Evolutionary conservation across 306 rosid genomes (phyloP).

Genomic region (Abrus precatorius): DNA sequence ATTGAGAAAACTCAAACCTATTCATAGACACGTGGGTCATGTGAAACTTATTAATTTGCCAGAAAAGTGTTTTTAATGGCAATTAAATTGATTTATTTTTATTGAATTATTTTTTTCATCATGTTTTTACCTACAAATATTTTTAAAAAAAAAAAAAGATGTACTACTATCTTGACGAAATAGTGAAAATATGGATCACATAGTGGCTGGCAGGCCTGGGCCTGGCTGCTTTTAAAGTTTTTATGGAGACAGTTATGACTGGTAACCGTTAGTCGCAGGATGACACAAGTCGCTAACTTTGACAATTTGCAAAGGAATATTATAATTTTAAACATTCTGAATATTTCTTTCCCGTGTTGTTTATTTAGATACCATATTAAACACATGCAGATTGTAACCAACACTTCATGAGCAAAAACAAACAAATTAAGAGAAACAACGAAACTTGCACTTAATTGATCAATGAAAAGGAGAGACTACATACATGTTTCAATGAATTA

Average conservation of each 20-base stretch:
- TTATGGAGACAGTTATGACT: not conserved
- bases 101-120: not conserved
- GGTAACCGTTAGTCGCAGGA: not conserved
- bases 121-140: not conserved
- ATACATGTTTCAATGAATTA: slow-evolving; percentile 16
- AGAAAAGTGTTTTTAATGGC: slow-evolving; percentile 1
- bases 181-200: not conserved
- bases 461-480: not conserved
- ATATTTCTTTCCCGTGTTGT: too few species aligned
- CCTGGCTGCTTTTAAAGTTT: not conserved
- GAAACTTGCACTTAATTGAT: not conserved
- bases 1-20: not conserved
- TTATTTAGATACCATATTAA: too few species aligned
- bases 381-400: not conserved
- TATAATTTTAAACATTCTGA: too few species aligned
- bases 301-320: too few species aligned
- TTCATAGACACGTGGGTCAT: not conserved
- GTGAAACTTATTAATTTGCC: not conserved
- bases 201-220: slow-evolving; percentile 7
- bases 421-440: not conserved
- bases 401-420: not conserved
- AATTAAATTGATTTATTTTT: not conserved
- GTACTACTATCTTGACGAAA: not conserved
- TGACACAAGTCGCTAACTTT: too few species aligned
- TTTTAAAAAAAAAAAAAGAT: not conserved